Conservation (phyloP, 1,284 basidiomycete genomes). For the Phaffia rhodozyma region DNA sequence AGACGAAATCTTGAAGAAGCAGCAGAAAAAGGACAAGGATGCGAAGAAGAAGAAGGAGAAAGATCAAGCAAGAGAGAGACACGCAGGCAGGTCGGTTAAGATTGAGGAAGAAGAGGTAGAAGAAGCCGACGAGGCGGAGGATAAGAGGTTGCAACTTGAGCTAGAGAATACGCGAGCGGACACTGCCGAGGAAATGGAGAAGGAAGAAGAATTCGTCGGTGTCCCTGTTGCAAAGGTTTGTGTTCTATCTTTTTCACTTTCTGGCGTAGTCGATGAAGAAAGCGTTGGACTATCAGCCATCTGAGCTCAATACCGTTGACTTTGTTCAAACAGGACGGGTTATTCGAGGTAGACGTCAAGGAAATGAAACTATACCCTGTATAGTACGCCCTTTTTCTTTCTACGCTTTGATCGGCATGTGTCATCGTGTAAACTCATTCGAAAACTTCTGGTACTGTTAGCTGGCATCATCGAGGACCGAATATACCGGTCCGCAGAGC, state of each 20-base stretch:
- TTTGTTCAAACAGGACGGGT: slow-evolving; percentile 29
- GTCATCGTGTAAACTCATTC: neutral
- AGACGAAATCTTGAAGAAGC: slow-evolving; percentile 42
- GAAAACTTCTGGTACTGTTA: slow-evolving; percentile 39
- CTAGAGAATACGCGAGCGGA: slow-evolving; percentile 17
- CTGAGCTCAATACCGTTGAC: neutral
- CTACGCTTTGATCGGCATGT: neutral
- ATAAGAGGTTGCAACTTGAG: slow-evolving; percentile 20
- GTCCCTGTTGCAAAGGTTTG: slow-evolving; percentile 35
- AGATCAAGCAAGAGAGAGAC: slow-evolving; percentile 10
- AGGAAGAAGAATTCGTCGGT: slow-evolving; percentile 29
- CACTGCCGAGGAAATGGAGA: slow-evolving; percentile 24
- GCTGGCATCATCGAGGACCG: slow-evolving; percentile 41
- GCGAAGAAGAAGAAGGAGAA: slow-evolving; percentile 4
- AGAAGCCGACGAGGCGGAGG: slow-evolving; percentile 20
- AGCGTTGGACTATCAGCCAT: neutral
- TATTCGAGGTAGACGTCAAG: slow-evolving; percentile 33
- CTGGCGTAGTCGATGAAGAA: neutral
- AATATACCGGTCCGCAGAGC: slow-evolving; percentile 40
- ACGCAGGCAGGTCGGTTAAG: slow-evolving; percentile 16
- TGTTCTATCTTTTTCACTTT: neutral
- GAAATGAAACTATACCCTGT: slow-evolving; percentile 13
- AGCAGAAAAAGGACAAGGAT: slow-evolving; percentile 11
- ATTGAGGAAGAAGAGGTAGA: slow-evolving; percentile 23
- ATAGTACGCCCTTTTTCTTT: neutral